Percentiles rank a stretch among this genome's conserved stretches.
phyloP scores from a whole-genome alignment of 768 basidiomycete species.

The Lactarius indigo region DNA sequence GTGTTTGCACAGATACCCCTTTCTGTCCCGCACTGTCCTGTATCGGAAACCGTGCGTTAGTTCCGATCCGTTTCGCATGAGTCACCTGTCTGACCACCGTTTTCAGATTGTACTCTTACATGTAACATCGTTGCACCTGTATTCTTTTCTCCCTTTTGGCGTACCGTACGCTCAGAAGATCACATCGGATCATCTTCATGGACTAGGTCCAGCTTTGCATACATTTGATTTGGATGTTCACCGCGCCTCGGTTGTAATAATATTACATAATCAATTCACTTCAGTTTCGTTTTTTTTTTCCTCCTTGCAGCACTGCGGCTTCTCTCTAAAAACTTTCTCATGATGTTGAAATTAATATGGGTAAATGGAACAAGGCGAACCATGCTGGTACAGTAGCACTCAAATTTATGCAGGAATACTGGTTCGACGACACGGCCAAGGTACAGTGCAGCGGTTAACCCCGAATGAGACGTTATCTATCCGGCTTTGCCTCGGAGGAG shows the following conservation, averaged over 20 bases:
- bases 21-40: not conserved
- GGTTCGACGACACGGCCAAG: not conserved
- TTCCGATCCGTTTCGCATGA: not conserved
- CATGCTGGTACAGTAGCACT: not conserved
- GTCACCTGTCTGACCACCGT: not conserved
- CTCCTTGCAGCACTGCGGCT: not conserved
- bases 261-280: slow-evolving; percentile 8
- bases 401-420: not conserved
- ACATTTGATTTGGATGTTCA: not conserved
- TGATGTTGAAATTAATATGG: too few relatives aligned
- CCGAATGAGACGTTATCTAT: not conserved
- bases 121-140: not conserved
- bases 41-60: not conserved
- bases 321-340: not conserved
- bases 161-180: not conserved
- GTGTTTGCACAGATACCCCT: not conserved
- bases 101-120: slow-evolving; percentile 1
- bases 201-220: not conserved
- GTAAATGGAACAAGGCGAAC: too few relatives aligned
- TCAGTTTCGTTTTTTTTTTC: not conserved
- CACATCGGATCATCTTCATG: slow-evolving; percentile 1
- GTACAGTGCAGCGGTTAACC: not conserved
- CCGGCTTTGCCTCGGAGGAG: too few relatives aligned
- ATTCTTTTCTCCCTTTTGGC: not conserved
- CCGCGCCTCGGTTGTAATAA: not conserved